A percentile compares a stretch with the other conserved stretches of the same genome.
Conservation (phyloP, 2,329 filamentous ascomycete genomes). For the Volutella citrinella region DNA sequence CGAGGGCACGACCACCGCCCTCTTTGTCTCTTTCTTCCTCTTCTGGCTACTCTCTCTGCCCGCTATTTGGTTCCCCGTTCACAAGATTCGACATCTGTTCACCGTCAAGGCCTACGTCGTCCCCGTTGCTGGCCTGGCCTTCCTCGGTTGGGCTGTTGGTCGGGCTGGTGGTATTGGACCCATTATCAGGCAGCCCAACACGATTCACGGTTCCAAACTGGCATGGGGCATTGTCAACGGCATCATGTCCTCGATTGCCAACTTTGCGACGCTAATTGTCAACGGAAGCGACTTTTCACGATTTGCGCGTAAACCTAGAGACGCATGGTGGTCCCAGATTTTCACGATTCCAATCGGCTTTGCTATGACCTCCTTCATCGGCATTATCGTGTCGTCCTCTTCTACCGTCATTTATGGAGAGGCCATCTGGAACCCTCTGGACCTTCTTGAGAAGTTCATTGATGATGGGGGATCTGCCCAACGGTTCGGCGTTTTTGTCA, state of each 20-base stretch:
- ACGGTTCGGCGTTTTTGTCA: slow-evolving; percentile 74
- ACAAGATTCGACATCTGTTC: slow-evolving; percentile 85
- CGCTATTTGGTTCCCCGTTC: slow-evolving; percentile 85
- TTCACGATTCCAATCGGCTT: slow-evolving; percentile 70
- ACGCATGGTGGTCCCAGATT: slow-evolving; percentile 79
- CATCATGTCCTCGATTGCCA: slow-evolving; percentile 85
- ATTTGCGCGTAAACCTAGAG: slow-evolving; percentile 72
- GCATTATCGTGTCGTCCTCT: slow-evolving; percentile 73
- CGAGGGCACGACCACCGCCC: slow-evolving; percentile 70
- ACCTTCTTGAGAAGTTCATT: slow-evolving; percentile 64
- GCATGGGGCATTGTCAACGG: slow-evolving; percentile 82
- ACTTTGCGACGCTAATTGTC: slow-evolving; percentile 84
- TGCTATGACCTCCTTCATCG: slow-evolving; percentile 79
- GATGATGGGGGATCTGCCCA: slow-evolving; percentile 65
- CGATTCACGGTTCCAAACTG: slow-evolving; percentile 62
- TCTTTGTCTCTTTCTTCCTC: slow-evolving; percentile 80
- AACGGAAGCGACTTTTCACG: slow-evolving; percentile 83
- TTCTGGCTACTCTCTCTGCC: slow-evolving; percentile 82
- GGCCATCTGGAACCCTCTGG: slow-evolving; percentile 71
- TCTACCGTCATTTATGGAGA: slow-evolving; percentile 65
- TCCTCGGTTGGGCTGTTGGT: slow-evolving; percentile 83
- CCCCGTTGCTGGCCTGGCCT: slow-evolving; percentile 76
- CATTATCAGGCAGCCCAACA: slow-evolving; percentile 68
- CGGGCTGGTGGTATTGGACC: slow-evolving; percentile 80
- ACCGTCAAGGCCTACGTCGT: slow-evolving; percentile 87